Conservation (phyloP, 1,284 basidiomycete species). For the Ustanciosporium gigantosporum region DNA sequence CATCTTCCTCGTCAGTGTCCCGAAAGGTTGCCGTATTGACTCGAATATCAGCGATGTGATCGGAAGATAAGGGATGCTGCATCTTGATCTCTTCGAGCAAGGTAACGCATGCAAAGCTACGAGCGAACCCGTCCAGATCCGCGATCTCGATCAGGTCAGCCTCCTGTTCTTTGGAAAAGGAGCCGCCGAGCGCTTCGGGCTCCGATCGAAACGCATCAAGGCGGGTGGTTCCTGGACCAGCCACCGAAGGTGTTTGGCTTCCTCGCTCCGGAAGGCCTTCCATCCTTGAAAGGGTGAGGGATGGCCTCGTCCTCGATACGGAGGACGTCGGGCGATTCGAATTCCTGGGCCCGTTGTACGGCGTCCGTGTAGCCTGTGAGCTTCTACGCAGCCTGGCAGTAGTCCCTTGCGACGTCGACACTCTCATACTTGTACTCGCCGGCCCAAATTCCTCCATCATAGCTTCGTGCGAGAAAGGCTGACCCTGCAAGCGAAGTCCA, state of each 20-base stretch:
- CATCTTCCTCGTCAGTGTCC: constrained; percentile 2
- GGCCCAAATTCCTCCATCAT: constrained; percentile 29
- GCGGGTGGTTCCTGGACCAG: not conserved
- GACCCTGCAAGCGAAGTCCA: constrained; percentile 32
- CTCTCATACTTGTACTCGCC: constrained; percentile 16
- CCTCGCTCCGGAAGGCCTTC: not conserved
- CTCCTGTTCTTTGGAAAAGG: constrained; percentile 5
- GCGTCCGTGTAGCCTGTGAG: constrained; percentile 33
- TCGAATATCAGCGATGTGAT: not conserved
- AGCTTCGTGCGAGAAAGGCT: constrained; percentile 19
- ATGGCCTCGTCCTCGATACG: constrained; percentile 15
- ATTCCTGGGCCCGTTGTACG: constrained; percentile 28
- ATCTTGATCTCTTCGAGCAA: constrained; percentile 46
- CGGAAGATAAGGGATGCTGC: not conserved
- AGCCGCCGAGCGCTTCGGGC: not conserved
- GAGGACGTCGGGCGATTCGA: constrained; percentile 15
- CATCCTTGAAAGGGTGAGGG: constrained; percentile 24
- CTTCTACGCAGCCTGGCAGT: constrained; percentile 24
- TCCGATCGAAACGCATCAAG: not conserved
- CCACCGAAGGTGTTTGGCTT: not conserved
- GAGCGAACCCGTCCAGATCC: constrained; percentile 41
- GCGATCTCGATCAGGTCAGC: constrained; percentile 18
- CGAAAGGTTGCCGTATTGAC: constrained; percentile 9
- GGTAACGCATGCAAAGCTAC: constrained; percentile 40
- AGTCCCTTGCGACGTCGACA: constrained; percentile 9